A percentile compares a stretch with the other conserved stretches of the same genome.
phyloP scores from a whole-genome alignment of 2,329 filamentous ascomycete genomes.

The Sporothrix protearum region DNA sequence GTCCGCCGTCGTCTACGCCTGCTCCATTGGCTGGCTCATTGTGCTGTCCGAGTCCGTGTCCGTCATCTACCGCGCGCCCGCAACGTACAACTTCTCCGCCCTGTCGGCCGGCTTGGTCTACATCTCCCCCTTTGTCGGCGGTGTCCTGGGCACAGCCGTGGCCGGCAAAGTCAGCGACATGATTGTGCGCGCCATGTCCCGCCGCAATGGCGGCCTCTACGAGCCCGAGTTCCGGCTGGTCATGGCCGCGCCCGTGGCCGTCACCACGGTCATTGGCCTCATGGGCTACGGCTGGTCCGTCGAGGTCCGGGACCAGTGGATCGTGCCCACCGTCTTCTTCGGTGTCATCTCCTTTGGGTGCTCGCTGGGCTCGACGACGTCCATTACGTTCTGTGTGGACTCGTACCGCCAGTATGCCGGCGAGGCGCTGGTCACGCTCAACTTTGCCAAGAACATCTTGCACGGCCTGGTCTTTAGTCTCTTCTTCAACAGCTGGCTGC shows the following conservation, averaged over 20 bases:
- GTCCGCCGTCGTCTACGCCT: slow-evolving; percentile 79
- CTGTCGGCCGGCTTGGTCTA: slow-evolving; percentile 82
- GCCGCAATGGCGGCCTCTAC: slow-evolving; percentile 86
- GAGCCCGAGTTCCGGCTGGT: slow-evolving; percentile 90
- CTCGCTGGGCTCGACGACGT: slow-evolving; percentile 80
- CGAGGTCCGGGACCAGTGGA: slow-evolving; percentile 67
- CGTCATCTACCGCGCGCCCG: slow-evolving; percentile 67
- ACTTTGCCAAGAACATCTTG: slow-evolving; percentile 90
- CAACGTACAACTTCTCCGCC: slow-evolving; percentile 74
- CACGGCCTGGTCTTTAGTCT: slow-evolving; percentile 86
- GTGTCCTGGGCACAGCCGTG: slow-evolving; percentile 84
- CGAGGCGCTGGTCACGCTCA: slow-evolving; percentile 89
- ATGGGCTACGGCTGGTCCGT: slow-evolving; percentile 98
- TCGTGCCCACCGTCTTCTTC: slow-evolving; percentile 91
- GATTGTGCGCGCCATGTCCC: slow-evolving; percentile 76
- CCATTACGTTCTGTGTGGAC: slow-evolving; percentile 92
- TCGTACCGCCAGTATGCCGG: slow-evolving; percentile 90
- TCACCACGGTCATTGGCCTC: slow-evolving; percentile 77
- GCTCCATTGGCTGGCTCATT: slow-evolving; percentile 92
- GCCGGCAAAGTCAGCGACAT: slow-evolving; percentile 84
- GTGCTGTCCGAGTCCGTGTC: slow-evolving; percentile 86
- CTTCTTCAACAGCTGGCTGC: slow-evolving; percentile 83
- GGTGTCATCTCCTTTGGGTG: slow-evolving; percentile 90
- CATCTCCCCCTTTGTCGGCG: slow-evolving; percentile 83
- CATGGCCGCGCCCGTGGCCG: slow-evolving; percentile 76